Evolutionary conservation across 768 basidiomycete species (phyloP), one percentile per base, ranked within the genome.

Genomic region (Naganishia onofrii): DNA sequence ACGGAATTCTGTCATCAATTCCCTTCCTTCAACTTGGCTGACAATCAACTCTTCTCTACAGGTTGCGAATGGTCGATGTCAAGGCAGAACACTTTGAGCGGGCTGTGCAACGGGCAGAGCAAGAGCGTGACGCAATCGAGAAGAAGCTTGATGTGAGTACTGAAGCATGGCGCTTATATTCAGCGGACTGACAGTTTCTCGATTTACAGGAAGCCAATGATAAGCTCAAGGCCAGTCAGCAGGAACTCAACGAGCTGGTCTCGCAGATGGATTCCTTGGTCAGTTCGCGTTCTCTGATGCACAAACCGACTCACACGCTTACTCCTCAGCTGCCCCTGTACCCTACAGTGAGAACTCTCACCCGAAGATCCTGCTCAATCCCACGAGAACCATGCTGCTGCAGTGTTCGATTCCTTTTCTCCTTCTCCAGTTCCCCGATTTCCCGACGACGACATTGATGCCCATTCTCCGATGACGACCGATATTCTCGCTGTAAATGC

Each of bases 41-140:
- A 51, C 26, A 7, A 63, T 23, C 48, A 51, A n/a, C 36, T 28
- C 38, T 44, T 34, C 29, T 12, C 42, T 3, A 1, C 75, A 98
- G 95, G 82, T 85, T 99, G 76, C 86, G 95, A 72, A 92, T 95
- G 78, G 93, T 95, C 69, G 96, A 99, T 79, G 90, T 98, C 82
- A 99, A 97, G 84, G 95, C 95, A 12, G 96, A 99, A 82, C 93
- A 98, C 83, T 96, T 92, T 79, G 95, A 97, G 83, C 88, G 93
- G 58, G 91, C 94, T 79, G 88, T 96, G 23, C 84, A 87, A 74
- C 87, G 90, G 53, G 84, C 87, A 57, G 94, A 97, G 80, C 88
- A 90, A 78, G 96, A 99, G 81, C 88, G 94, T 63, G 95, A 98
- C 80, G 76, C 80, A 48, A 93, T 90, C 91, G 94, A 96, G 87